Evolutionary conservation across 2,329 filamentous ascomycete genomes (phyloP), one percentile per base, ranked within the genome.

Genomic region (Cercospora citrullina): DNA sequence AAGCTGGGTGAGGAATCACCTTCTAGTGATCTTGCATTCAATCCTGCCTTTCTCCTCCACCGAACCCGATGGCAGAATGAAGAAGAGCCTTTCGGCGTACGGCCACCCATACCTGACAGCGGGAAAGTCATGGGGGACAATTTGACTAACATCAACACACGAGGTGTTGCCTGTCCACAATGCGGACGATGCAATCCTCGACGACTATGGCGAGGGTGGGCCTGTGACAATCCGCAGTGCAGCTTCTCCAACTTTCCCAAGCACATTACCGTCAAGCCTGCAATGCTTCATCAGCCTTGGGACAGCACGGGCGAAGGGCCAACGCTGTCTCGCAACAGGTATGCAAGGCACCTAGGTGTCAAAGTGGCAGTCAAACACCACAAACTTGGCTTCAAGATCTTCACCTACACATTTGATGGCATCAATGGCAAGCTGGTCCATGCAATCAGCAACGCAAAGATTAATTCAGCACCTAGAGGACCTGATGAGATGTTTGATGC

Each of bases 101-200:
- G 83, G 7, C 80, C 79, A 0, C 74, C 81, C 7, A 68, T 83
- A 0, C 77, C 82, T 9, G 74, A 79, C 1, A 71, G 77, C 0
- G 79, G 80, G 14, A 76, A 79, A 0, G 74, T 80, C 4, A 72
- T 78, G 0, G 81, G 82, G 4, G 80, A 83, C 64, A 84, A 86
- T 3, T 84, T 85, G 0, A 83, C 86, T 10, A 79, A 80, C 2
- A 77, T 81, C 8, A 87, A 85, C 65, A 89, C 87, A 73, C 81
- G 82, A 61, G 91, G 90, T 0, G 86, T 92, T 58, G 86, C 90
- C 1, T 94, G 91, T 72, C 87, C 87, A 0, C 68, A 79, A 1
- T 93, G 91, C 70, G 80, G 82, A 0, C 84, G 86, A 48, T 91
- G 90, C 72, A 87, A 84, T 51, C 83, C 87, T 2, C 84, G 90